phyloP scores from a whole-genome alignment of 2,329 filamentous ascomycete species.

The Phaeophleospora eucalypticola region DNA sequence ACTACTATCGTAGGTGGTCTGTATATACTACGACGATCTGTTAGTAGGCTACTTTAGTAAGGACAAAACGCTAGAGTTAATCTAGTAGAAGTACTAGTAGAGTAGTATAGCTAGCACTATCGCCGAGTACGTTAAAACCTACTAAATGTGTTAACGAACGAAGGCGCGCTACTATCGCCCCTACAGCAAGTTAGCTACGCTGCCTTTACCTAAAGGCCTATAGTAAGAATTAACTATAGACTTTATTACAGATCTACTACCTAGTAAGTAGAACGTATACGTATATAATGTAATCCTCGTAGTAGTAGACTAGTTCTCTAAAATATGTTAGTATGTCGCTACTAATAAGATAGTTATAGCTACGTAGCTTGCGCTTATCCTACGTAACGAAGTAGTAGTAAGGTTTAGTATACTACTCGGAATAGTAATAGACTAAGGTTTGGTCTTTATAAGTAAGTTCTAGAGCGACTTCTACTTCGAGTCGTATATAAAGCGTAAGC shows the following conservation, averaged over 20 bases:
- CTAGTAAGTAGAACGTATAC: not conserved
- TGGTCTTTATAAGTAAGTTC: constrained; percentile 9
- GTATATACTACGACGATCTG: constrained; percentile 6
- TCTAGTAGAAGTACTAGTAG: constrained; percentile 3
- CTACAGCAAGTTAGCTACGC: constrained; percentile 1
- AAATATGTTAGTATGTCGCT: constrained; percentile 16
- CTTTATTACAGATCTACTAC: constrained; percentile 9
- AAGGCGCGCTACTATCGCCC: constrained; percentile 2
- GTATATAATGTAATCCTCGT: constrained; percentile 20
- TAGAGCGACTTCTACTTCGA: constrained; percentile 8
- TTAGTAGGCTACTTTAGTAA: constrained; percentile 2
- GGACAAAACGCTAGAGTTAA: not conserved
- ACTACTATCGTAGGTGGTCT: constrained; percentile 1
- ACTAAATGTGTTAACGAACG: not conserved
- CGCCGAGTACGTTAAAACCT: not conserved
- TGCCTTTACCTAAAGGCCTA: not conserved
- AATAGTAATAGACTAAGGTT: constrained; percentile 14
- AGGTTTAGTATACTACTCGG: constrained; percentile 10
- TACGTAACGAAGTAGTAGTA: constrained; percentile 14
- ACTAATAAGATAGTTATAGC: constrained; percentile 1
- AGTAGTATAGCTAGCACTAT: not conserved
- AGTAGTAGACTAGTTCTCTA: constrained; percentile 21
- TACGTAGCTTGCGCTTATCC: constrained; percentile 3
- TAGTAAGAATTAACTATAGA: constrained; percentile 6
- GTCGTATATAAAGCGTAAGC: constrained; percentile 1